Base-by-base conservation (phyloP, 495 filamentous ascomycete species). In the Aspergillus saccharolyticus region DNA sequence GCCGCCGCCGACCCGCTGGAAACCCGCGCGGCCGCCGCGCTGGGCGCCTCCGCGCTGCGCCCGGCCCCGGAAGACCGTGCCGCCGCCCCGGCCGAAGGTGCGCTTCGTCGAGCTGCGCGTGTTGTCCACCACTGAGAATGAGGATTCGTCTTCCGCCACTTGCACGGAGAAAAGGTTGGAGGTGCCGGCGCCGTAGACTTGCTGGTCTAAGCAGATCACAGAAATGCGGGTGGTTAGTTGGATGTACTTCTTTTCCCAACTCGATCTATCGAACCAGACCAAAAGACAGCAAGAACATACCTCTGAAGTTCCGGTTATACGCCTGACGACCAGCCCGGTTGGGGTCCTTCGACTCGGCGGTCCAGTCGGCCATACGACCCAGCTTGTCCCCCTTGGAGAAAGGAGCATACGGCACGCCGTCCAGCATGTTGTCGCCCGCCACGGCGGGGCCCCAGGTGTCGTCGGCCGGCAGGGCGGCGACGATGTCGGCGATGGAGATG, bases 301-400 rank as follows among this genome's bases (percentile, higher is more conserved):
- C 94, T 81, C 94, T 87, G 73, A 88, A 96, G 68, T 91, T 92
- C 50, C 91, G 78, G 69, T 94, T 91, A 71, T 96, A 97, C 58
- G 89, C 88, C 66, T 90, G 86, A 65, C 94, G 76, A 50, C 90
- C 89, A 47, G 86, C 86, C 48, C 92, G 80, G 56, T 91, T 84
- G 58, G 87, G 75, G 60, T 96, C 92, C 76, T 96, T 97, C 62
- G 88, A 84, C 62, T 96, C 94, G n/a, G 86, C 69, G 10, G 92
- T 96, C 95, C 95, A 98, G 75, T 98, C 94, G 18, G 94, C 94
- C 94, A 98, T 98, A 62, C 94, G 91, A 53, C 95, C 94, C 24
- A 98, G 78, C 80, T 97, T 98, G 80, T 98, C 94, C 63, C 90
- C 90, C 79, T 98, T 98, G 58, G 91, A 96, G 78, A 91, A 98